Conservation (phyloP, 768 basidiomycete species). For the Termitomyces sp. region DNA sequence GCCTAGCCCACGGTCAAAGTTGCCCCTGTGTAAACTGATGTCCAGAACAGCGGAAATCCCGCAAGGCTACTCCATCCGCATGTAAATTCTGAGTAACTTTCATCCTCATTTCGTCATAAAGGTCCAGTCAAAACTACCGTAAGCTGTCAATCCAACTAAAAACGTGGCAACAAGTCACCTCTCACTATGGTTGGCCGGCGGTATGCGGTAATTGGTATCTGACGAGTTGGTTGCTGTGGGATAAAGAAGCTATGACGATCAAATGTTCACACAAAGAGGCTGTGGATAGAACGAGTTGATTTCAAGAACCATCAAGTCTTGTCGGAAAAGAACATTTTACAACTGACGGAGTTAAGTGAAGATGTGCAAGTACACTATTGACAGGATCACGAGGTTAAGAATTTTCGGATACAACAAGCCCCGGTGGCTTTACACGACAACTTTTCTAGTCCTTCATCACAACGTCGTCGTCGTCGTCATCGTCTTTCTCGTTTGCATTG, state of each 20-base stretch:
- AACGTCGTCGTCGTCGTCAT: slow-evolving; percentile 34
- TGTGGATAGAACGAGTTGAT: not conserved
- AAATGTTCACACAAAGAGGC: not conserved
- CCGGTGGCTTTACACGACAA: not conserved
- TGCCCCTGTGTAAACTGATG: not conserved
- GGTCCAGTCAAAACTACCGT: not conserved
- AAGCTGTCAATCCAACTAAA: not conserved
- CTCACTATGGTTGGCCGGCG: not conserved
- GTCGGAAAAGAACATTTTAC: not conserved
- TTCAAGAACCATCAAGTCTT: not conserved
- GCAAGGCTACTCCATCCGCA: not conserved
- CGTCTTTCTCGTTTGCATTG: slow-evolving; percentile 23
- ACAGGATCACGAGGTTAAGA: not conserved
- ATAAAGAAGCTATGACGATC: not conserved
- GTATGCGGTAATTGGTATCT: too few species aligned
- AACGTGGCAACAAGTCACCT: not conserved
- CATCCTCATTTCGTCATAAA: not conserved
- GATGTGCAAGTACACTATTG: not conserved
- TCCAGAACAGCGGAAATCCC: too few species aligned
- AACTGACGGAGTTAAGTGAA: not conserved
- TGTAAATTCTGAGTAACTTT: too few species aligned
- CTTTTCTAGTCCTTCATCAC: slow-evolving; percentile 29
- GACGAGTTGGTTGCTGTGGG: not conserved
- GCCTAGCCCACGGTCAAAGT: not conserved
- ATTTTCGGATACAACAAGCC: not conserved